Evolutionary conservation across 805 yeast species (phyloP), one percentile per base, ranked within the genome.

Genomic region (Suhomyces prunicola): DNA sequence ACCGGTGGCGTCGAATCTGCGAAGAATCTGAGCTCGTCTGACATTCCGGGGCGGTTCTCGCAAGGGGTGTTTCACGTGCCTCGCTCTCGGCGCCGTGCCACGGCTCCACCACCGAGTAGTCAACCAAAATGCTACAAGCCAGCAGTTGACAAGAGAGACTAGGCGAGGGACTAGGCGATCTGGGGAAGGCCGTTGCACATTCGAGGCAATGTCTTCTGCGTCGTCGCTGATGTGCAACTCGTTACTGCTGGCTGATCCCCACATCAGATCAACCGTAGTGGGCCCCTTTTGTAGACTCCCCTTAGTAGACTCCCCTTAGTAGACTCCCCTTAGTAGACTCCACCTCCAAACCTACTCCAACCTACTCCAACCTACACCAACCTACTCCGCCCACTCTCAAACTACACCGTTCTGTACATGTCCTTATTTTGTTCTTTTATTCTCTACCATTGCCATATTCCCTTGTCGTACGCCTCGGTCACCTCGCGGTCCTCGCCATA

Each of bases 401-500:
- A 2, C 3, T 19, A 19, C 19, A 2, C 19, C 19, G 19, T 19
- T 19, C 19, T 19, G 19, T 19, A 19, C 19, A 19, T 19, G 19
- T 19, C 19, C 19, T 19, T 2, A 19, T 19, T 19, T 19, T n/a
- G n/a, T 19, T 19, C 19, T 19, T 26, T 9, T 27, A 27, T 9
- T 27, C 33, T n/a, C 36, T 33, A 33, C 49, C 49, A 68, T 46
- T 60, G 60, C 78, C 79, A 75, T 8, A 75, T 41, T 23, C 70
- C 79, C 51, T 65, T 64, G 15, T 62, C 66, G 47, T 64, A 75
- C 6, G 60, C 77, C 50, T 71, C 93, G 0, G 96, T 90, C 7
- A 87, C 84, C 2, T 65, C 57, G 0, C 57, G 57, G 60, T 91
- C 96, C 2, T 72, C 75, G 1, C 97, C 96, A 63, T 86, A 92